Conservation (phyloP, 495 filamentous ascomycete species). For the Hypoxylon intermedium region DNA sequence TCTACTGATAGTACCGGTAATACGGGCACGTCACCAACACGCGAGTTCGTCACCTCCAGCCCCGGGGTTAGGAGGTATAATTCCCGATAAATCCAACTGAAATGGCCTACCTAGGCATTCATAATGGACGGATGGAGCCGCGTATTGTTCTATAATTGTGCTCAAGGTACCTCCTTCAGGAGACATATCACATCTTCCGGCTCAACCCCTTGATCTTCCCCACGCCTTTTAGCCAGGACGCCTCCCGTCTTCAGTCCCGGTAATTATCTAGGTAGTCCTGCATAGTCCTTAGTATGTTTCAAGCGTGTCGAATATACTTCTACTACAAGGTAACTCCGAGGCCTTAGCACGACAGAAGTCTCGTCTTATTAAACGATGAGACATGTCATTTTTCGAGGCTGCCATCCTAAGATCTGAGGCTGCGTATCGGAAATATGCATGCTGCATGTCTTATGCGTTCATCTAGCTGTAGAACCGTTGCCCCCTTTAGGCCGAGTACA, state of each 20-base stretch:
- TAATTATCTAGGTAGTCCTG: constrained; percentile 14
- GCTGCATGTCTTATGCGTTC: constrained; percentile 35
- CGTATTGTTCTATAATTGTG: neutral
- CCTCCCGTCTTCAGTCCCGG: neutral
- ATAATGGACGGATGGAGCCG: neutral
- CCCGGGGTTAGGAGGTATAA: neutral
- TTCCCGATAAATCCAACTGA: constrained; percentile 17
- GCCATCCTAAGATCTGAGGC: constrained; percentile 35
- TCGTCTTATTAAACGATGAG: constrained; percentile 35
- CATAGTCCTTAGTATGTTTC: constrained; percentile 21
- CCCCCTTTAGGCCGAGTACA: constrained; percentile 33
- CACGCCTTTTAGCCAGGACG: constrained; percentile 10
- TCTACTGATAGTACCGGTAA: constrained; percentile 7
- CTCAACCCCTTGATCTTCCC: no score
- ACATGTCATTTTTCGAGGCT: constrained; percentile 36
- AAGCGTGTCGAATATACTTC: constrained; percentile 15
- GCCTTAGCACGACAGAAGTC: constrained; percentile 27
- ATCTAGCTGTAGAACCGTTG: constrained; percentile 26
- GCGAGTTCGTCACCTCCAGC: constrained; percentile 10
- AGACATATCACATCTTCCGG: no score
- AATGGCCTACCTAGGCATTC: neutral
- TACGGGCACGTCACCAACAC: constrained; percentile 14
- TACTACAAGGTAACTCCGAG: constrained; percentile 8
- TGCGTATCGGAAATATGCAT: constrained; percentile 38
- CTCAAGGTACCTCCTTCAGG: neutral